Base-by-base conservation (phyloP, 176 grass and related monocot genomes). In the Oryza coarctata region DNA sequence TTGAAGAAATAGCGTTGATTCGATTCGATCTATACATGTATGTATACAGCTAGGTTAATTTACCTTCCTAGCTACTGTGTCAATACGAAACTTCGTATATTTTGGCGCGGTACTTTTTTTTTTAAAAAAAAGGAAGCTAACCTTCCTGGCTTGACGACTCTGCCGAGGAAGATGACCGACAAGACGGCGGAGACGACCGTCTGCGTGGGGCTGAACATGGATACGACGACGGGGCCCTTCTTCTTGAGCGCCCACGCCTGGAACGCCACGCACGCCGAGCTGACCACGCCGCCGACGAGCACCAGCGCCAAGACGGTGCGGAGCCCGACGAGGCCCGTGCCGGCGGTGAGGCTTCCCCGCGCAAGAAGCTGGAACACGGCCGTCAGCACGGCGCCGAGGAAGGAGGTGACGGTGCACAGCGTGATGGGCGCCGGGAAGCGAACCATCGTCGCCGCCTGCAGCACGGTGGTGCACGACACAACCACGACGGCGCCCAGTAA, bases 371-470 rank as follows among this genome's bases (percentile, higher is more conserved):
- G 86, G 29, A 71, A 39, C 1, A 75, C 29, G 7, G 41, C 90
- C 1, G 86, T 88, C 36, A 88, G 74, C 41, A 71, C 29, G 58
- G 86, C 82, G 4, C 86, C 90, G 26, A 86, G 45, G 15, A 83
- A 9, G 18, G 86, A 92, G 29, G 86, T 86, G 57, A 92, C 34
- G n/a, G 73, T 68, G 40, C 82, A 83, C 31, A 88, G 78, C 6
- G 82, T 88, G 26, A 78, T 76, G 9, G 86, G 86, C 39, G 83
- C 86, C 1, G 63, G 64, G 47, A 88, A 92, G 17, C 86, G 39
- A 22, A 88, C 70, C 86, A 88, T 88, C 25, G 82, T 88, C 20
- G 62, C 82, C 4, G 90, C 86, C 90, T 92, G 90, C 70, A 92
- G 58, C 38, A 92, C 83, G 5, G 73, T 88, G 61, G 36, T 82